Base-by-base conservation (phyloP, 176 grass and related monocot genomes). In the Lolium multiflorum region DNA sequence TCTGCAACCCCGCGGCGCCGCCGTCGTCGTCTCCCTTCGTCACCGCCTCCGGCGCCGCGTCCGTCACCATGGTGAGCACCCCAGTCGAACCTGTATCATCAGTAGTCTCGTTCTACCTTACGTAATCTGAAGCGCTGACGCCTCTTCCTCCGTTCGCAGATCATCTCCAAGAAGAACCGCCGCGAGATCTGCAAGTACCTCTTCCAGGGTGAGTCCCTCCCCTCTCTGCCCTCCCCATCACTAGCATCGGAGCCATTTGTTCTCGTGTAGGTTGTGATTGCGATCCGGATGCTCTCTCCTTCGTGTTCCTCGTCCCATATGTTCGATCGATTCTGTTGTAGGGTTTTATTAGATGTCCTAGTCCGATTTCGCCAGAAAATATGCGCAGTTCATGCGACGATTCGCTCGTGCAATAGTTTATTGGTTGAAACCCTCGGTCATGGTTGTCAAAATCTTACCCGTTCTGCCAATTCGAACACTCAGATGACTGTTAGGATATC, bases 101-200 rank as follows among this genome's bases (percentile, higher is more conserved):
- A 11, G 7, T 5, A 3, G n/a, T n/a, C 7, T 39, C 12, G 13
- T 11, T 74, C 4, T 4, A 7, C 0, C 14, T 0, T 18, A 0
- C 62, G 10, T 71, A 4, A 26, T 31, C 60, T 82, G 22, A 89
- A 39, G 14, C 38, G 14, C 25, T 82, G 13, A 86, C 50, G 6
- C 38, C n/a, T n/a, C 17, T 50, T 52, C 4, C 46, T 21, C 70
- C 20, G 1, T 48, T 41, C 25, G 58, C 84, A 94, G 92, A 94
- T 94, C 89, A 94, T 94, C 64, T 86, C 92, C 39, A 94, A 94
- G 92, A 94, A 91, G 84, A 94, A 94, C 28, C 87, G 89, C 26
- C 89, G 81, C 61, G 87, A 89, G 89, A 91, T 94, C 87, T 94
- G 92, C 92, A 94, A 89, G 81, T 94, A 91, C 87, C 92, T 94